Base-by-base conservation (phyloP, 176 grass and related monocot species). In the Puya raimondii region DNA sequence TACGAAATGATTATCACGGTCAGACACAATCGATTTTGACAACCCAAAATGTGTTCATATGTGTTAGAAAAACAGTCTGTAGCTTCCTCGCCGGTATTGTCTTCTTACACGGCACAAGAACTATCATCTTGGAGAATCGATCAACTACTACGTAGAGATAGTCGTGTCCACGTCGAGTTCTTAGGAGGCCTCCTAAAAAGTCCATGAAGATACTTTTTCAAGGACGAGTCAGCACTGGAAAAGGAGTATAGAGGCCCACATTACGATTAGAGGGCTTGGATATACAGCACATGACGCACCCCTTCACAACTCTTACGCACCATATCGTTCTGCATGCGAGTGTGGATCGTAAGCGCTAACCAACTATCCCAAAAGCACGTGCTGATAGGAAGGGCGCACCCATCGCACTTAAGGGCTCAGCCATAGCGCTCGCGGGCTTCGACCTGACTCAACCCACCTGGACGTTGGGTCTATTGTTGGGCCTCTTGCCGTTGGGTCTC, bases 41-140 rank as follows among this genome's bases (percentile, higher is more conserved):
- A 76, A 0, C 4, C 17, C 21, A 56, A 68, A 53, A 5, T 54
- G 23, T 75, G 20, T 75, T 16, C 33, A 75, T 66, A 51, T 10
- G 3, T 75, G 57, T 23, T 18, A 0, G 21, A 76, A 67, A 12
- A 67, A 68, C 25, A 67, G 25, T 67, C 16, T 1, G 10, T 21
- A 13, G 59, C 12, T 53, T 52, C 20, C 17, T 53, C 15, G 1
- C 12, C 2, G 48, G 25, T 11, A 76, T 66, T 49, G 54, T 74
- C 61, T 64, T 74, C 23, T 21, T 76, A 11, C n/a, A 76, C 25
- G 73, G 16, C 20, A 67, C 54, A 1, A 76, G 10, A 49, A 63
- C 50, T 2, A 53, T 67, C 48, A 76, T 76, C 47, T 76, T 76
- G 10, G 61, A 76, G 47, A 76, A 76, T n/a, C 27, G 10, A 66